phyloP scores from a whole-genome alignment of 192 early-diverging fungal species.

The Coemansia sp. region DNA sequence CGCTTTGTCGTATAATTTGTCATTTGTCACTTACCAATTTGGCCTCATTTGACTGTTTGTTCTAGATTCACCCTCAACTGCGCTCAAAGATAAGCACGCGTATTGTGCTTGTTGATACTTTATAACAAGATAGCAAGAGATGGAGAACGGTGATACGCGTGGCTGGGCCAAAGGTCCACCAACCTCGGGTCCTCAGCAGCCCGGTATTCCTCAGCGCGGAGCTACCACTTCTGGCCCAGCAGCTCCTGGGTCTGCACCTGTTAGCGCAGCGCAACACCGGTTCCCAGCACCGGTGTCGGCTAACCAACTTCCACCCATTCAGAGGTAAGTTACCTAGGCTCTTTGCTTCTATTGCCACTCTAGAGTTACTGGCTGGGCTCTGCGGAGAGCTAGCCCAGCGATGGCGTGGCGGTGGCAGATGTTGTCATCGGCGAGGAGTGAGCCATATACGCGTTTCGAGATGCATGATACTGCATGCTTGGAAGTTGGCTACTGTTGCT shows the following conservation, averaged over 20 bases:
- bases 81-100: not conserved
- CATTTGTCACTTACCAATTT: not conserved
- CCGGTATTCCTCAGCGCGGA: conserved; percentile 7
- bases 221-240: not conserved
- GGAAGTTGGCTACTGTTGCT: conserved; percentile 1
- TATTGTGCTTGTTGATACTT: not conserved
- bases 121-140: not conserved
- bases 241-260: conserved; percentile 10
- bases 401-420: not conserved
- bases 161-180: conserved; percentile 23
- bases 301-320: conserved; percentile 53
- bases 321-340: conserved; percentile 38
- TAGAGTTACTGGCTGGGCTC: not conserved
- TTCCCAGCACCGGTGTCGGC: conserved; percentile 17
- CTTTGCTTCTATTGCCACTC: not conserved
- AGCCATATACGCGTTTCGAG: not conserved
- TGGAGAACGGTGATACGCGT: conserved; percentile 32
- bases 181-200: conserved; percentile 13
- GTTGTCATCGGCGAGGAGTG: not conserved
- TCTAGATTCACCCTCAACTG: conserved; percentile 1
- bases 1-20: not conserved
- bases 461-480: conserved; percentile 9
- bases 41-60: not conserved
- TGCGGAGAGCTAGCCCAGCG: not conserved
- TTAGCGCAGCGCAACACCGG: conserved; percentile 26